Percentiles rank a stretch among this genome's conserved stretches.
phyloP scores from a whole-genome alignment of 1,284 basidiomycete genomes.

The Xerocomus amazonicus region DNA sequence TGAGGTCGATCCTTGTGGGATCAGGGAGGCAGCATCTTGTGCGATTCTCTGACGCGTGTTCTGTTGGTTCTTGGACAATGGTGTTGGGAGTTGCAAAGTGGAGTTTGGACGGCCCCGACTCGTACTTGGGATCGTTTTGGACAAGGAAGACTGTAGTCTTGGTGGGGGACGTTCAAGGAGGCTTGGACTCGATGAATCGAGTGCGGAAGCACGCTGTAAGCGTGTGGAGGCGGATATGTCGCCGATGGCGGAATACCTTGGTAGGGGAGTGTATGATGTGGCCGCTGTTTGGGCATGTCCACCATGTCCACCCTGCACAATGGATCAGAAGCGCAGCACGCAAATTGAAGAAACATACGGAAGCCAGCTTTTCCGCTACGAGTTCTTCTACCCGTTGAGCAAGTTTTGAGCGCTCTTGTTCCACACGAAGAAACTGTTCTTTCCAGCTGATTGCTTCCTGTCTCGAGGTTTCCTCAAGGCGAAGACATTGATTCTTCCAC shows the following conservation, averaged over 20 bases:
- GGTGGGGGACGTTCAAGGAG: conserved; percentile 13
- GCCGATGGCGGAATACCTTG: conserved; percentile 13
- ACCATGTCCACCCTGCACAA: conserved; percentile 28
- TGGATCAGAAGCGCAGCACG: conserved; percentile 12
- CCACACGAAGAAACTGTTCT: conserved; percentile 65
- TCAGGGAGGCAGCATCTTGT: conserved; percentile 7
- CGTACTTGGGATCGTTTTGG: conserved; percentile 10
- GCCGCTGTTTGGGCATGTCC: conserved; percentile 20
- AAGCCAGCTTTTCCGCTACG: conserved; percentile 42
- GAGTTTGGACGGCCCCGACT: conserved; percentile 12
- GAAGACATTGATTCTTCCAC: conserved; percentile 67
- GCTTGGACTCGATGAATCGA: conserved; percentile 14
- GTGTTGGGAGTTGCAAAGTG: conserved; percentile 30
- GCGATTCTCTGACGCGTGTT: conserved; percentile 22
- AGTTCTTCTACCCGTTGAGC: conserved; percentile 55
- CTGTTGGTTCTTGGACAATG: conserved; percentile 32
- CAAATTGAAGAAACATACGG: conserved; percentile 31
- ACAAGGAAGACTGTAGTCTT: conserved; percentile 10
- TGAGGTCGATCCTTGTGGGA: conserved; percentile 9
- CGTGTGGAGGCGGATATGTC: conserved; percentile 20
- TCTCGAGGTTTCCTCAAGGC: conserved; percentile 45
- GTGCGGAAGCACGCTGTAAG: conserved; percentile 14
- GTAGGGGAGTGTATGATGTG: conserved; percentile 25
- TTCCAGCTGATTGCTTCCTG: conserved; percentile 59
- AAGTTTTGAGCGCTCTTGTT: conserved; percentile 56